Conservation (phyloP, 1,139 yeast genomes). For the Suhomyces terraborum region DNA sequence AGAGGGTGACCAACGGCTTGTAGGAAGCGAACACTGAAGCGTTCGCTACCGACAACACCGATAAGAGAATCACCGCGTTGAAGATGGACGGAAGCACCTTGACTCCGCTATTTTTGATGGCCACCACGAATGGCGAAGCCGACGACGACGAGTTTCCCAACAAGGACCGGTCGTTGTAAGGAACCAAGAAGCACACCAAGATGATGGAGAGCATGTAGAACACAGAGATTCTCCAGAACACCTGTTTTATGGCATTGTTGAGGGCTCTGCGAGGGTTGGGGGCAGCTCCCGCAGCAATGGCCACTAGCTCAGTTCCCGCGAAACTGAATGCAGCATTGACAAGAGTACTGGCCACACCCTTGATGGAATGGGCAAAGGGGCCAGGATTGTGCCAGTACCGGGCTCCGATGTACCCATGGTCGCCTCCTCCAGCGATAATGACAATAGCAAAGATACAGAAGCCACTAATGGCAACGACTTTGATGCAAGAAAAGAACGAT, state of each 20-base stretch:
- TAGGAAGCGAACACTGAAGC: slow-evolving; percentile 37
- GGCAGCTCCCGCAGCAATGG: slow-evolving; percentile 28
- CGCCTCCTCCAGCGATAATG: slow-evolving; percentile 23
- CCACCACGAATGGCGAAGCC: slow-evolving; percentile 20
- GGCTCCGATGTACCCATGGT: slow-evolving; percentile 25
- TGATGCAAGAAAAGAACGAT: slow-evolving; percentile 23
- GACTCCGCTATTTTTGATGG: slow-evolving; percentile 31
- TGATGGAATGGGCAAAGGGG: slow-evolving; percentile 25
- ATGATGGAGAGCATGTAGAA: slow-evolving; percentile 27
- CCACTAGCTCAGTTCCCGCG: slow-evolving; percentile 30
- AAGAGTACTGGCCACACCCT: slow-evolving; percentile 25
- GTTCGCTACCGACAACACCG: slow-evolving; percentile 38
- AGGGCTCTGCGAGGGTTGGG: slow-evolving; percentile 26
- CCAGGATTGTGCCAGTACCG: slow-evolving; percentile 25
- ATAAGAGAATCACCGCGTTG: slow-evolving; percentile 35
- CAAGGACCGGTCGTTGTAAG: slow-evolving; percentile 21
- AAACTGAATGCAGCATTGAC: slow-evolving; percentile 28
- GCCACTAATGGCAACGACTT: slow-evolving; percentile 25
- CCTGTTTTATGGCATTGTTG: slow-evolving; percentile 26
- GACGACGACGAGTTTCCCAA: slow-evolving; percentile 29
- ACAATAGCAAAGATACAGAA: slow-evolving; percentile 25
- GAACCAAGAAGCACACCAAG: slow-evolving; percentile 25
- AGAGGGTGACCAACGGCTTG: slow-evolving; percentile 34
- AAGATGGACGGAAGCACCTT: slow-evolving; percentile 35
- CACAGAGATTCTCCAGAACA: slow-evolving; percentile 27